Evolutionary conservation across 1,139 yeast genomes (phyloP), one percentile per base, ranked within the genome.

Genomic region (Magnusiomyces suaveolens): DNA sequence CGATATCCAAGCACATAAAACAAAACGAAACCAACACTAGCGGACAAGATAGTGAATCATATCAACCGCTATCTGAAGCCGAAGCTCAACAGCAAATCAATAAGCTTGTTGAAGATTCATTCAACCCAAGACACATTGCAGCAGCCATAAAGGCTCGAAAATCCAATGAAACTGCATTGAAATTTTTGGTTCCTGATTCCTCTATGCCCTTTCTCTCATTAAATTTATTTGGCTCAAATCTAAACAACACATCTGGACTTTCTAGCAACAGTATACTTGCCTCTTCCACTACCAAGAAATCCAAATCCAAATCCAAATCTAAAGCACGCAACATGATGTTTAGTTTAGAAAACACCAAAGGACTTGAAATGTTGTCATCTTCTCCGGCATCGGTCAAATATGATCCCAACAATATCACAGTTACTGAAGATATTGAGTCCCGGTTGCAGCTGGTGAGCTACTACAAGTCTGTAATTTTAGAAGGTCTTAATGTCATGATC

Each of bases 401-500:
- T 24, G 39, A 57, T 44, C 75, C 73, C 51, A 57, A 63, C 24
- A 64, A 61, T 39, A 63, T 65, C 3, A 54, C 69, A 8, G 65
- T 72, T 10, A 73, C 79, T 56, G 81, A 87, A 58, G 95, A 87
- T 67, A 68, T 77, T 38, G 75, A 74, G 18, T 83, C 89, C 1
- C 75, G 97, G 61, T 8, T 18, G 20, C 41, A 33, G n/a, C 20
- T 47, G 25, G 50, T 47, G 24, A 25, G n/a, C 20, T 47, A 47
- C 29, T 47, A 47, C 18, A 32, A 36, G 43, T 43, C 50, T 2
- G 69, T 77, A 43, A 76, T 75, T 54, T 73, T 84, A 1, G 73
- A 73, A 52, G 87, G 87, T 48, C 72, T 85, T 32, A 73, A 69
- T 1, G 72, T 73, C 44, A 66, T 81, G 47, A 67, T 79, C 10